A percentile compares a stretch with the other conserved stretches of the same genome.
These are phyloP conservation scores for Ceratocystis destructans DNA, from an alignment of 2,329 filamentous ascomycete species.

Conservation along the genomic window DNA sequence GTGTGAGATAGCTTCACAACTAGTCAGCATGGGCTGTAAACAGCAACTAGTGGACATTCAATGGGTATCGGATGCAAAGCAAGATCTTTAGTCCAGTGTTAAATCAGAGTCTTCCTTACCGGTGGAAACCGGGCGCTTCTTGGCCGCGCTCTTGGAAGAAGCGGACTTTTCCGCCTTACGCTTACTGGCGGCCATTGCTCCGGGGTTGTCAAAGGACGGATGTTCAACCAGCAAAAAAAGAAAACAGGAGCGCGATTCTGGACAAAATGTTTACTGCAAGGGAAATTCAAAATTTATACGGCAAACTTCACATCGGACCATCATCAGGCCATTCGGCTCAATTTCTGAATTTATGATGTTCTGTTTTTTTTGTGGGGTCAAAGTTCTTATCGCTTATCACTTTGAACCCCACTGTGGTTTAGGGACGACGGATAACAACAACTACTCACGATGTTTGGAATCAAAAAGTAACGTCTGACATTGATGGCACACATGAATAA, in stretches of 20 bases:
- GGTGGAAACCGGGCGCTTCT: constrained; percentile 40
- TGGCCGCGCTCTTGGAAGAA: constrained; percentile 32
- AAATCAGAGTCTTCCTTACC: constrained; percentile 26
- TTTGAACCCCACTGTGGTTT: neutral
- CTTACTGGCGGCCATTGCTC: constrained; percentile 35
- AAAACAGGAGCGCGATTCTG: constrained; percentile 3
- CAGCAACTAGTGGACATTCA: neutral
- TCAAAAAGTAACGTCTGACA: constrained; percentile 26
- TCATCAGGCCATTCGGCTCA: constrained; percentile 17
- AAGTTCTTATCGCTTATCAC: constrained; percentile 16
- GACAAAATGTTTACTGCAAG: neutral
- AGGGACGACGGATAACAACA: neutral
- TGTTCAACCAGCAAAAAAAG: neutral
- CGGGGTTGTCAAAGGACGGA: constrained; percentile 20
- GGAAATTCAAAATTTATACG: constrained; percentile 9
- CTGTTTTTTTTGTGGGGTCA: constrained; percentile 17
- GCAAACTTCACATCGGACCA: neutral
- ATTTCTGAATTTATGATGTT: constrained; percentile 4
- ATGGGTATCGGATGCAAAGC: constrained; percentile 18
- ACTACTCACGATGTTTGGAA: neutral
- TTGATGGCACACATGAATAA: constrained; percentile 20
- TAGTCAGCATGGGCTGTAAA: neutral
- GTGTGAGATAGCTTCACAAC: constrained; percentile 14
- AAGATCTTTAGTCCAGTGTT: neutral
- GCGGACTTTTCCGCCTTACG: constrained; percentile 42